Evolutionary conservation across 306 rosid species (phyloP), one percentile per base, ranked within the genome.

Genomic region (Canavalia ensiformis): DNA sequence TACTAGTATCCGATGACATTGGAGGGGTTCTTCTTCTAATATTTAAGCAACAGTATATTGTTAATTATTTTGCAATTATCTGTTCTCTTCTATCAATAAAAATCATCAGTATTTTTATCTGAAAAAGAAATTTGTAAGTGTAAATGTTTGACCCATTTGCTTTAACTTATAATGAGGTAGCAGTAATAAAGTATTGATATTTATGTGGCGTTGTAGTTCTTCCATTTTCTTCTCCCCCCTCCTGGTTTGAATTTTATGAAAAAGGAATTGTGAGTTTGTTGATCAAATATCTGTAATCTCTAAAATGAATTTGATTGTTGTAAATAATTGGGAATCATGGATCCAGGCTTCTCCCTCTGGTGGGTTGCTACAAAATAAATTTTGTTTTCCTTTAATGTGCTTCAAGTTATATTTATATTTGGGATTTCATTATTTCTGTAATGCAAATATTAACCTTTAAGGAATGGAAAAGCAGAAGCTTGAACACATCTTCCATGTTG

Each of bases 371-470:
- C 13, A n/a, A 68, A 46, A 56, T 78, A 67, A 42, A 42, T 41
- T 68, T 34, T 25, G 35, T 64, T 77, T 63, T 35, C 54, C 44
- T 52, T 37, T 52, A 37, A 29, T 41, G 55, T 54, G 64, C 58
- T 83, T 71, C 83, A 33, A 2, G 34, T 33, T 66, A 44, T 71
- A 62, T 45, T 69, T 60, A 35, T 55, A 46, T 78, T 64, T 13
- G 25, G 65, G 58, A 64, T n/a, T 28, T 76, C 33, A 25, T 65
- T 63, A 34, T 10, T 50, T 64, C 45, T 55, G 56, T 34, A 2
- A 62, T 46, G 86, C 55, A 39, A 37, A 72, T 64, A 52, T 67
- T 45, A 72, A 25, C 45, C 34, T 77, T 63, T 29, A 66, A 46
- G 12, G 39, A 3, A 7, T 31, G 72, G 25, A 18, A 18, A 18